Evolutionary conservation across 1,139 yeast species (phyloP).

Genomic region (Saccharomyces pastorianus): DNA sequence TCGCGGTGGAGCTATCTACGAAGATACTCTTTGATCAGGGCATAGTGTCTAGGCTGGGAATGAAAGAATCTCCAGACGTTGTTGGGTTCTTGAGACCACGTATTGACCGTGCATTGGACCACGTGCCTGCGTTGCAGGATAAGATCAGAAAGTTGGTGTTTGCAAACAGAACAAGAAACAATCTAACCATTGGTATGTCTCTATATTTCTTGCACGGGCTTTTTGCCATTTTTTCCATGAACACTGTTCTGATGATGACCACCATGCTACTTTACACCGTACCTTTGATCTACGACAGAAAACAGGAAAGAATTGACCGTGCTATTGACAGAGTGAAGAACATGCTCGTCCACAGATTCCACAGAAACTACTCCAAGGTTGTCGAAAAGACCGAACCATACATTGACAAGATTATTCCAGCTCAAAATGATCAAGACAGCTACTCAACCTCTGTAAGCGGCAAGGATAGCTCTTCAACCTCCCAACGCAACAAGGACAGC

Average conservation of each 20-base stretch:
- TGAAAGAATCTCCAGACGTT: constrained; percentile 19
- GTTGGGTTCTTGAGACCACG: constrained; percentile 41
- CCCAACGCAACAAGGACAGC: background rate
- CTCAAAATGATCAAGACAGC: background rate
- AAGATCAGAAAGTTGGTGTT: background rate
- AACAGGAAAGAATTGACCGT: constrained; percentile 74
- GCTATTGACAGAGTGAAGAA: constrained; percentile 51
- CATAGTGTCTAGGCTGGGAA: constrained; percentile 43
- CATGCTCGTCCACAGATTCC: background rate
- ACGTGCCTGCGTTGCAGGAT: background rate
- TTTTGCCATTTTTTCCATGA: constrained; percentile 66
- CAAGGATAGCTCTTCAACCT: background rate
- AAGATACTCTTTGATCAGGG: constrained; percentile 60
- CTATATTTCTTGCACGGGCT: constrained; percentile 59
- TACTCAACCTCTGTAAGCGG: background rate
- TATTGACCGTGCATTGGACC: constrained; percentile 14
- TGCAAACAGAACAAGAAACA: constrained; percentile 17
- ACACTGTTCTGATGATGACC: constrained; percentile 49
- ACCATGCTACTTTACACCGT: constrained; percentile 60
- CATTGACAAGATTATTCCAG: background rate
- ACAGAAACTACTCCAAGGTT: background rate
- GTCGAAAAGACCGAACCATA: background rate
- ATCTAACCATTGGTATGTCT: constrained; percentile 20
- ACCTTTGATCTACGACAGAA: constrained; percentile 62
- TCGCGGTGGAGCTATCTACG: constrained; percentile 60